Evolutionary conservation across 192 early-diverging fungal species (phyloP), one percentile per base, ranked within the genome.

Genomic region (Phycomyces blakesleeanus): DNA sequence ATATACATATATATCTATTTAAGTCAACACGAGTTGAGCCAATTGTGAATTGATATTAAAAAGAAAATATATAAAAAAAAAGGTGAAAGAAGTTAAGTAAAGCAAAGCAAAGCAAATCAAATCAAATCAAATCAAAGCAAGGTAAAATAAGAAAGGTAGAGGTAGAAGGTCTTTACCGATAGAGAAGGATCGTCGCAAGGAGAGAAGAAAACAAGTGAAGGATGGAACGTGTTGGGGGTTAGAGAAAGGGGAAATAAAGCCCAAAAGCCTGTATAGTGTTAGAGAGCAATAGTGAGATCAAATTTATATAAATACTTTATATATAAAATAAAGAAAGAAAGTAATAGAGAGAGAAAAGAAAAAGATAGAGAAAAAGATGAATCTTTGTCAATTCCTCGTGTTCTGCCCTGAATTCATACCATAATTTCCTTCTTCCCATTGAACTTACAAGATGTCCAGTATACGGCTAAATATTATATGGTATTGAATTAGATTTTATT

Each of bases 221-320:
- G 44, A 47, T 47, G 18, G 44, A 47, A 47, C 44, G 44, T 47
- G 44, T 18, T 18, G 44, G 44, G 44, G 44, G 44, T 47, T n/a
- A n/a, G 3, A 47, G 44, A 12, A 41, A 41, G 40, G 40, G 40
- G 40, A n/a, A n/a, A n/a, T n/a, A n/a, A n/a, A n/a, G n/a, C n/a
- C n/a, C n/a, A n/a, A n/a, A n/a, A n/a, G n/a, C n/a, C n/a, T n/a
- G n/a, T n/a, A n/a, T n/a, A n/a, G n/a, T n/a, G n/a, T n/a, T n/a
- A n/a, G n/a, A n/a, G n/a, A n/a, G n/a, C n/a, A n/a, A n/a, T n/a
- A n/a, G n/a, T n/a, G n/a, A n/a, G n/a, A n/a, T n/a, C n/a, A n/a
- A n/a, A n/a, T n/a, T n/a, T n/a, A n/a, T n/a, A n/a, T n/a, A n/a
- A n/a, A n/a, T n/a, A n/a, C n/a, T n/a, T n/a, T n/a, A n/a, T n/a